Conservation (phyloP, 768 basidiomycete genomes). For the Glaciozyma martinii region DNA sequence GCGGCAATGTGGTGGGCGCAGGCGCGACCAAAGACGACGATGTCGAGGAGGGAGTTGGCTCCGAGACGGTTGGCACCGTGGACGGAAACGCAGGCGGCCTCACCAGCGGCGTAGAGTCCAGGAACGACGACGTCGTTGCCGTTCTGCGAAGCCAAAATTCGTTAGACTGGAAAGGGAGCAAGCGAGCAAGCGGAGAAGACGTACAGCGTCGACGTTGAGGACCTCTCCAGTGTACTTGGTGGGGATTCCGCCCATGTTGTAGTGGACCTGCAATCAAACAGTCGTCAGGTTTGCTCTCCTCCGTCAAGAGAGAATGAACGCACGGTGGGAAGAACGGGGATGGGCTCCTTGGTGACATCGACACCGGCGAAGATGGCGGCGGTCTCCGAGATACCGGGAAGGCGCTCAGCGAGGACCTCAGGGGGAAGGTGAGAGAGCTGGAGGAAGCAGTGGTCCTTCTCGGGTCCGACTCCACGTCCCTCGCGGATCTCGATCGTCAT, state of each 20-base stretch:
- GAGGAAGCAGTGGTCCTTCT: slow-evolving; percentile 93
- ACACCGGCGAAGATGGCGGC: slow-evolving; percentile 98
- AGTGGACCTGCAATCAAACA: slow-evolving; percentile 4
- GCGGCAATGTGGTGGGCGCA: slow-evolving; percentile 95
- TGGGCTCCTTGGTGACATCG: slow-evolving; percentile 98
- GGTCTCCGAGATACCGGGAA: slow-evolving; percentile 99
- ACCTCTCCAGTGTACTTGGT: slow-evolving; percentile 98
- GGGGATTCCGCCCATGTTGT: slow-evolving; percentile 86
- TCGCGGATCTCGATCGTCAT: slow-evolving; percentile 99
- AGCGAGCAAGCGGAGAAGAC: slow-evolving; percentile 7
- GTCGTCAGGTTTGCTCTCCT: background rate
- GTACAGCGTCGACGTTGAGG: slow-evolving; percentile 65
- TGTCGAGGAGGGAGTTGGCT: slow-evolving; percentile 96
- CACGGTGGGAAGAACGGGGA: slow-evolving; percentile 95
- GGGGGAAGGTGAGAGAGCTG: slow-evolving; percentile 96
- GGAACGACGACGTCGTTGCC: slow-evolving; percentile 92
- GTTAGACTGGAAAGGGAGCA: background rate
- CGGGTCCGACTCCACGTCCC: slow-evolving; percentile 95
- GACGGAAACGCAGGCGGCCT: slow-evolving; percentile 97
- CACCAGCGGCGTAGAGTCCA: slow-evolving; percentile 95
- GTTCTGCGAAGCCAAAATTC: slow-evolving; percentile 40
- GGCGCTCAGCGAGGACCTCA: slow-evolving; percentile 87
- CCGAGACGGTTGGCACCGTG: slow-evolving; percentile 99
- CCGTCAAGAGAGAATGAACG: slow-evolving; percentile 39
- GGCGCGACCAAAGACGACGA: slow-evolving; percentile 99